These are phyloP conservation scores for Trypanosoma boissoni DNA, from an alignment of 208 protist species.

Conservation along the genomic window DNA sequence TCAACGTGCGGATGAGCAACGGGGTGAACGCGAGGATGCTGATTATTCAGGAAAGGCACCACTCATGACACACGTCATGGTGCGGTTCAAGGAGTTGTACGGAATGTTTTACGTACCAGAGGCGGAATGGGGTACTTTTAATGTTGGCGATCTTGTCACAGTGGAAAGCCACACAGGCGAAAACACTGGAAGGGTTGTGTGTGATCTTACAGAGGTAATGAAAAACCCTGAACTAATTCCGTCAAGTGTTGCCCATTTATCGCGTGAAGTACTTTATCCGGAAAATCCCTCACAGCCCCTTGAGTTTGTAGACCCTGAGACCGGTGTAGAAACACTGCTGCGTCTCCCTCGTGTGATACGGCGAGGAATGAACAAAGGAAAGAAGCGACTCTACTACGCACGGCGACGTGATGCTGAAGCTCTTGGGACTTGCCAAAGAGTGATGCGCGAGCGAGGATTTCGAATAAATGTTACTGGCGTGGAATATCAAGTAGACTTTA, in stretches of 20 bases:
- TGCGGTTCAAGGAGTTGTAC: slow-evolving; percentile 56
- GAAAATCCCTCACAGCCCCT: slow-evolving; percentile 21
- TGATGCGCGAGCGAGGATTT: slow-evolving; percentile 35
- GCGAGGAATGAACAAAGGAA: slow-evolving; percentile 73
- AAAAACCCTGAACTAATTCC: slow-evolving; percentile 1
- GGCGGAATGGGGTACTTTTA: slow-evolving; percentile 27
- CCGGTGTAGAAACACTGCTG: slow-evolving; percentile 23
- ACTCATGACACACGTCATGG: slow-evolving; percentile 39
- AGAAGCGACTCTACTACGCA: slow-evolving; percentile 72
- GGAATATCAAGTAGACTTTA: slow-evolving; percentile 81
- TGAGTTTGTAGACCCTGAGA: slow-evolving; percentile 14
- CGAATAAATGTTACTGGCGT: slow-evolving; percentile 35
- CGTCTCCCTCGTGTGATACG: slow-evolving; percentile 66
- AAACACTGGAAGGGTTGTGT: slow-evolving; percentile 50
- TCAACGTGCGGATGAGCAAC: not conserved
- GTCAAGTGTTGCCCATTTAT: slow-evolving; percentile 1
- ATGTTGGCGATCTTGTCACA: slow-evolving; percentile 62
- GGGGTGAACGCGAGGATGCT: not conserved
- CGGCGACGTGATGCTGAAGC: slow-evolving; percentile 61
- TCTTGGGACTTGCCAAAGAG: slow-evolving; percentile 33
- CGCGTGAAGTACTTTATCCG: slow-evolving; percentile 21
- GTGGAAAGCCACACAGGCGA: slow-evolving; percentile 52
- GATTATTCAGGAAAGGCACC: slow-evolving; percentile 2
- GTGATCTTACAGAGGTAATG: slow-evolving; percentile 42
- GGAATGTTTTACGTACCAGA: slow-evolving; percentile 59